Percentiles rank a stretch among this genome's conserved stretches.
phyloP scores from a whole-genome alignment of 441 rosid species.

The Corymbia calophylla region DNA sequence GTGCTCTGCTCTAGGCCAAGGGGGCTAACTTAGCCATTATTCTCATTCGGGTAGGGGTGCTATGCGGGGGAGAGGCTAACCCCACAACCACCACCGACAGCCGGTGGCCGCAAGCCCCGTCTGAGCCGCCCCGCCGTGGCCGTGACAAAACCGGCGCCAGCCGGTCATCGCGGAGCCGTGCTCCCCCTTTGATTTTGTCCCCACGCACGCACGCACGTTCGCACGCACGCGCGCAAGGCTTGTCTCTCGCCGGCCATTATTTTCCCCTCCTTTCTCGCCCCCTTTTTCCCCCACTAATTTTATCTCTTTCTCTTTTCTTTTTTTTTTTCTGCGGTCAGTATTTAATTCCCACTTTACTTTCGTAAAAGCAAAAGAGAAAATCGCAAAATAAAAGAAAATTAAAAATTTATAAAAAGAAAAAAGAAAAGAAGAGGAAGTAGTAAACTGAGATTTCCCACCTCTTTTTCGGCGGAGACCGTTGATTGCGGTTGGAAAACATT shows the following conservation, averaged over 20 bases:
- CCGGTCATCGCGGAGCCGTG: constrained; percentile 47
- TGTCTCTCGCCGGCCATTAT: neutral
- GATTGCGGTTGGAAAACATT: constrained; percentile 86
- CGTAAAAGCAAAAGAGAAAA: constrained; percentile 1
- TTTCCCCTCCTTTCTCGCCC: neutral
- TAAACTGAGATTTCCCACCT: neutral
- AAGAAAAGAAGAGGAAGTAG: neutral
- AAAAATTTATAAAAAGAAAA: neutral
- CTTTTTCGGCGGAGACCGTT: constrained; percentile 74
- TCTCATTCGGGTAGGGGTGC: neutral
- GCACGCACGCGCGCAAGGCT: neutral
- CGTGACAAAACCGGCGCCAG: constrained; percentile 50
- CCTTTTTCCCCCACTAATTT: neutral
- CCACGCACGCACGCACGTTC: neutral
- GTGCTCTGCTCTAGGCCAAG: fast-evolving
- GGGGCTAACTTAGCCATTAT: neutral
- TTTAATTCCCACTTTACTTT: neutral
- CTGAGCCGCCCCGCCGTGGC: constrained; percentile 18
- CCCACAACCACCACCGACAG: neutral
- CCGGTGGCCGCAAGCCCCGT: too few relatives aligned
- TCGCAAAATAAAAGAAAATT: neutral
- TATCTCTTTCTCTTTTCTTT: neutral
- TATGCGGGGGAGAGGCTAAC: neutral
- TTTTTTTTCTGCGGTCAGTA: neutral
- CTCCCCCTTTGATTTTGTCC: constrained; percentile 28